Evolutionary conservation across 1,139 yeast species (phyloP).

Genomic region (Diutina ranongensis): DNA sequence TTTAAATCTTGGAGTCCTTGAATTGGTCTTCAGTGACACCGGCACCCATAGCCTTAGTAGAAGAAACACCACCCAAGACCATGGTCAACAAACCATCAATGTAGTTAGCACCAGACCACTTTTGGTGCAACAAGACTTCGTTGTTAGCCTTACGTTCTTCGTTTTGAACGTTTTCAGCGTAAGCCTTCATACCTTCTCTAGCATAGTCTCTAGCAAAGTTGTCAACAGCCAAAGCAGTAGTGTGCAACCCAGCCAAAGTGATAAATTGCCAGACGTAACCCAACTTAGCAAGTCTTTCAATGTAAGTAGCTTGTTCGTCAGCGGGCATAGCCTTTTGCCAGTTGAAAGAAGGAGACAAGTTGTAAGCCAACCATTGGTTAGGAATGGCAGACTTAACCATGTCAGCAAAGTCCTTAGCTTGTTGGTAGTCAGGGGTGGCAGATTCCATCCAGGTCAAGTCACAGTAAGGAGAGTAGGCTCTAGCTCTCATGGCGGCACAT

Average conservation of each 20-base stretch:
- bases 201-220: conserved; percentile 72
- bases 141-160: conserved; percentile 84
- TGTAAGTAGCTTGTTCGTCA: conserved; percentile 83
- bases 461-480: conserved; percentile 90
- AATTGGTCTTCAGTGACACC: conserved; percentile 98
- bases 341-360: conserved; percentile 94
- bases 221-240: conserved; percentile 88
- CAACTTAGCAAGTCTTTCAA: conserved; percentile 72
- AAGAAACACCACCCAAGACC: conserved; percentile 90
- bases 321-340: conserved; percentile 93
- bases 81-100: conserved; percentile 83
- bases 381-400: conserved; percentile 80
- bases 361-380: conserved; percentile 91
- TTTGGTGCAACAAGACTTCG: conserved; percentile 95
- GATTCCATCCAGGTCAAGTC: conserved; percentile 99
- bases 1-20: conserved; percentile 21
- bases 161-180: conserved; percentile 78
- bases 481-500: conserved; percentile 95
- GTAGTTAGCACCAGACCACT: conserved; percentile 99
- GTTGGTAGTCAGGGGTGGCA: conserved; percentile 84
- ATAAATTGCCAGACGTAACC: conserved; percentile 98
- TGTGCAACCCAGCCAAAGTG: conserved; percentile 94
- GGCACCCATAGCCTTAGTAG: conserved; percentile 97
- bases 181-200: conserved; percentile 88
- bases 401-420: conserved; percentile 89